phyloP scores from a whole-genome alignment of 78 protist species.

The Dictyostelium capitatum region DNA sequence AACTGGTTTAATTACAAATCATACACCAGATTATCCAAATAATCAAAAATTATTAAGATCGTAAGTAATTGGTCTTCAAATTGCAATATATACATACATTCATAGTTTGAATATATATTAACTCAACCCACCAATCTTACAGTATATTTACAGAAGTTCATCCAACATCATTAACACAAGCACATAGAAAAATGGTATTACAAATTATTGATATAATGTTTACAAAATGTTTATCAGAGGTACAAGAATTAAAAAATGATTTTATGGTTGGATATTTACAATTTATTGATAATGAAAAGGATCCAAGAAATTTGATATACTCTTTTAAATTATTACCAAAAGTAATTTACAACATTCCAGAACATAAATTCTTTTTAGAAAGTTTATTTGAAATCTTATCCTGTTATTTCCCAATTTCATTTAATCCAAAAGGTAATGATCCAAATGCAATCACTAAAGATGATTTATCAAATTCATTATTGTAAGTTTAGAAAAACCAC shows the following conservation, averaged over 20 bases:
- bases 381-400: constrained; percentile 89
- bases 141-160: constrained; percentile 81
- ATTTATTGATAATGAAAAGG: constrained; percentile 95
- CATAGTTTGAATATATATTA: not conserved
- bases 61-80: not conserved
- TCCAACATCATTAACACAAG: constrained; percentile 69
- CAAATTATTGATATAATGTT: constrained; percentile 46
- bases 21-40: constrained; percentile 36
- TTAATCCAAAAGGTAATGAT: constrained; percentile 94
- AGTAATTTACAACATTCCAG: constrained; percentile 58
- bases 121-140: too few relatives aligned
- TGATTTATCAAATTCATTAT: constrained; percentile 53
- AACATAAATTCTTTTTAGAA: constrained; percentile 58
- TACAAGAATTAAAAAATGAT: constrained; percentile 68
- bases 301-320: constrained; percentile 94
- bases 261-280: constrained; percentile 89
- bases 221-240: constrained; percentile 16
- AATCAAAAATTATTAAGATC: constrained; percentile 60
- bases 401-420: constrained; percentile 94
- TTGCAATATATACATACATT: not conserved
- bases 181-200: constrained; percentile 72
- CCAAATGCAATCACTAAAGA: constrained; percentile 79
- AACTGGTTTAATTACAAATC: constrained; percentile 48
- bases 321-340: constrained; percentile 79
- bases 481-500: constrained; percentile 5